These are phyloP conservation scores for Exophiala calicioides DNA, from an alignment of 2,329 filamentous ascomycete species.

Conservation along the genomic window DNA sequence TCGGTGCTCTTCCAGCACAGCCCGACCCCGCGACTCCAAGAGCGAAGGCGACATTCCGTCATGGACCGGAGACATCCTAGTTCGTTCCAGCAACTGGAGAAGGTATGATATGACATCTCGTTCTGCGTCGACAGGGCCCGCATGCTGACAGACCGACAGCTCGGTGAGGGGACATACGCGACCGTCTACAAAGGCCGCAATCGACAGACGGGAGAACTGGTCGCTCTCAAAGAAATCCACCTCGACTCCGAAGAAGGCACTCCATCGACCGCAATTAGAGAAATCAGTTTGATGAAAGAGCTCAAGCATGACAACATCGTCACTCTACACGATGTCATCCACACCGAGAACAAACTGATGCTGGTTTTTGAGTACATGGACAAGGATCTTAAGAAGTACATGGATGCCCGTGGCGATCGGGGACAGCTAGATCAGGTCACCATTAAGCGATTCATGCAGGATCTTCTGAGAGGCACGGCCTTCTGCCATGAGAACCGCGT, in stretches of 20 bases:
- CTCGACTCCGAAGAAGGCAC: conserved; percentile 98
- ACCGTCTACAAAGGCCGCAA: conserved; percentile 99
- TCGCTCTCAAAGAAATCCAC: conserved; percentile 97
- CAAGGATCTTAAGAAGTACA: conserved; percentile 96
- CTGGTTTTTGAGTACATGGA: conserved; percentile 99
- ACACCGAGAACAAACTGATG: conserved; percentile 99
- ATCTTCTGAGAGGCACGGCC: conserved; percentile 90
- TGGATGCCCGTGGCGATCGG: conserved; percentile 89
- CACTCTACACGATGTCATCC: conserved; percentile 95
- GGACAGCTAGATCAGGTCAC: conserved; percentile 84
- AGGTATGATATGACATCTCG: conserved; percentile 46
- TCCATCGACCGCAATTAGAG: conserved; percentile 92
- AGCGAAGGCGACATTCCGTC: conserved; percentile 13
- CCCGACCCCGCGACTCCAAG: conserved; percentile 23
- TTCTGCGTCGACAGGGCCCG: not conserved
- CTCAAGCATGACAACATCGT: conserved; percentile 99
- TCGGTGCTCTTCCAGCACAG: conserved; percentile 30
- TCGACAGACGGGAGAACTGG: conserved; percentile 91
- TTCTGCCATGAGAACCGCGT: conserved; percentile 98
- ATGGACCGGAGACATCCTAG: conserved; percentile 96
- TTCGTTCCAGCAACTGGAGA: conserved; percentile 99
- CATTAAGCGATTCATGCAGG: conserved; percentile 99
- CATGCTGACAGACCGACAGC: conserved; percentile 45
- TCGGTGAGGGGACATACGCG: conserved; percentile 97
- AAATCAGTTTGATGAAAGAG: conserved; percentile 99